These are phyloP conservation scores for Ceratocystis cacaofunesta DNA, from an alignment of 2,329 filamentous ascomycete species.

Conservation along the genomic window DNA sequence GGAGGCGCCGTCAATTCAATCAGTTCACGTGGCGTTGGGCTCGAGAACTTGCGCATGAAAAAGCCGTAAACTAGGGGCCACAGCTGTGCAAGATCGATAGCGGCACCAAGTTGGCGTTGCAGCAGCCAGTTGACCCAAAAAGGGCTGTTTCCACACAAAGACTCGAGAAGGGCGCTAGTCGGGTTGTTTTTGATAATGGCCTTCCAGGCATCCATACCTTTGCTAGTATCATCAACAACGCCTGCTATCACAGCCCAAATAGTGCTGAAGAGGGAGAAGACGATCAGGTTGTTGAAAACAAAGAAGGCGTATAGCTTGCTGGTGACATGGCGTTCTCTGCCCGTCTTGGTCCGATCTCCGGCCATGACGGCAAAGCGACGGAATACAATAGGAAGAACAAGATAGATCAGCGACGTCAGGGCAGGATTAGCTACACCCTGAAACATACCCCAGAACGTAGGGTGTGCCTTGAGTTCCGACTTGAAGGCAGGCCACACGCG, in stretches of 20 bases:
- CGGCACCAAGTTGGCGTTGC: slow-evolving; percentile 82
- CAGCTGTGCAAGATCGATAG: slow-evolving; percentile 83
- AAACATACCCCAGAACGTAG: slow-evolving; percentile 64
- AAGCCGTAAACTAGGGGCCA: slow-evolving; percentile 75
- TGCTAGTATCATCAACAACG: slow-evolving; percentile 44
- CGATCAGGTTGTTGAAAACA: slow-evolving; percentile 87
- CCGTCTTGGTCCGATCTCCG: slow-evolving; percentile 83
- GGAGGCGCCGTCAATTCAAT: slow-evolving; percentile 89
- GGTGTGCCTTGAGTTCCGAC: slow-evolving; percentile 44
- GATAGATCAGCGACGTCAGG: slow-evolving; percentile 72
- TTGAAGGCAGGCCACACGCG: slow-evolving; percentile 66
- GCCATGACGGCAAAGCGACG: slow-evolving; percentile 68
- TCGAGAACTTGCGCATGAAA: slow-evolving; percentile 68
- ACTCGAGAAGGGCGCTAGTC: slow-evolving; percentile 49
- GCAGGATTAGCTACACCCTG: slow-evolving; percentile 87
- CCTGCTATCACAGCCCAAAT: slow-evolving; percentile 58
- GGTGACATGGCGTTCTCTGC: slow-evolving; percentile 79
- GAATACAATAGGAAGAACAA: slow-evolving; percentile 81
- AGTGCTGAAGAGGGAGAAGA: slow-evolving; percentile 84
- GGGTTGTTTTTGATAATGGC: slow-evolving; percentile 52
- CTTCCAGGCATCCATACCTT: slow-evolving; percentile 49
- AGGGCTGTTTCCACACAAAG: slow-evolving; percentile 66
- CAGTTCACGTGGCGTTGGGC: slow-evolving; percentile 75
- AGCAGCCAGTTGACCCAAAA: slow-evolving; percentile 94
- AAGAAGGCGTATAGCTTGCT: slow-evolving; percentile 91